A percentile compares a stretch with the other conserved stretches of the same genome.
Conservation (phyloP, 2,329 filamentous ascomycete genomes). For the Lachnellula subtilissima region DNA sequence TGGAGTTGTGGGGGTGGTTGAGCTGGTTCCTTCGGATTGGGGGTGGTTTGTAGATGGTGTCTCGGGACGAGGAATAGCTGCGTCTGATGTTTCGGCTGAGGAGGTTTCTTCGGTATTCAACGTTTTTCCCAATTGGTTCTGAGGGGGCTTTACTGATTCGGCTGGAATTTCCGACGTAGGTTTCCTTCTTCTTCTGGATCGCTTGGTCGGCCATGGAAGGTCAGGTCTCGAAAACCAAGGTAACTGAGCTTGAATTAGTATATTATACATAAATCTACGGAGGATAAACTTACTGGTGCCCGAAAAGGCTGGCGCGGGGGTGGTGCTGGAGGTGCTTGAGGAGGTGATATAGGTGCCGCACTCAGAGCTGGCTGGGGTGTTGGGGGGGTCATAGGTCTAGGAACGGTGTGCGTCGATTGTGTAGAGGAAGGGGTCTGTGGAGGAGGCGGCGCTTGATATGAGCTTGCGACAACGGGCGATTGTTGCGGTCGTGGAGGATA, state of each 20-base stretch:
- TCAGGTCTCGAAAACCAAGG: conserved; percentile 54
- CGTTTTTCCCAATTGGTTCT: conserved; percentile 8
- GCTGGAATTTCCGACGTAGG: conserved; percentile 22
- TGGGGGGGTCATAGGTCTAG: conserved; percentile 41
- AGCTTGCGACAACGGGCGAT: conserved; percentile 49
- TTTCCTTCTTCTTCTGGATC: conserved; percentile 40
- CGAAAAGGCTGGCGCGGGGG: conserved; percentile 36
- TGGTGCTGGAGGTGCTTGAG: conserved; percentile 19
- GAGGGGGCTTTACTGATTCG: conserved; percentile 24
- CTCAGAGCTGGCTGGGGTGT: conserved; percentile 37
- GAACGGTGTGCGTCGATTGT: conserved; percentile 25
- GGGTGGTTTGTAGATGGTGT: conserved; percentile 40
- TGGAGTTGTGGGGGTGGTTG: conserved; percentile 50
- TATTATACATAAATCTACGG: background rate
- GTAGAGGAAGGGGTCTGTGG: conserved; percentile 38
- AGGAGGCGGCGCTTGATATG: conserved; percentile 47
- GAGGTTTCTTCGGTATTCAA: conserved; percentile 7
- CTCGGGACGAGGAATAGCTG: conserved; percentile 41
- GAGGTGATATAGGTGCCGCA: conserved; percentile 24
- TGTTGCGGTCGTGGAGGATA: conserved; percentile 45
- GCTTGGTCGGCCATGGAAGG: conserved; percentile 44
- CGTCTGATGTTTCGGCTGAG: conserved; percentile 30
- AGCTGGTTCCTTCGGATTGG: conserved; percentile 34
- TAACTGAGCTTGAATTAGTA: conserved; percentile 40
- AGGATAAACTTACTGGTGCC: conserved; percentile 43